phyloP scores from a whole-genome alignment of 163 green algal genomes.

The Scenedesmus sp. region DNA sequence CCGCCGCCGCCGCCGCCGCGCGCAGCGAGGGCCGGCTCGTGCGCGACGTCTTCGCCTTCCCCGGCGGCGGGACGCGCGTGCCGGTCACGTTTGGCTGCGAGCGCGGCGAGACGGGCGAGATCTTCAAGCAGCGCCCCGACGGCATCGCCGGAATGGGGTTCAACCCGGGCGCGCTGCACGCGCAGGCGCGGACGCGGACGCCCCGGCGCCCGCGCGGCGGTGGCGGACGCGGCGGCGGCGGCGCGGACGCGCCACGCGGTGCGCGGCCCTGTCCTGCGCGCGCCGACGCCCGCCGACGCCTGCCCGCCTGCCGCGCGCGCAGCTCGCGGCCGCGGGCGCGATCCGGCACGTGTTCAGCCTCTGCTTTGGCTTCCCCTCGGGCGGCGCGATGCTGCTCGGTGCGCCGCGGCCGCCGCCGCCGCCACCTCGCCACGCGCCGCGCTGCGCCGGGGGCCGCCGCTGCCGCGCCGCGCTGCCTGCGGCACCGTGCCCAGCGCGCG shows the following conservation, averaged over 20 bases:
- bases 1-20: too few species aligned
- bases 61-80: conserved; percentile 54
- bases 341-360: conserved; percentile 89
- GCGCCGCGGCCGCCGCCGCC: too few species aligned
- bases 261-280: too few species aligned
- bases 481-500: too few species aligned
- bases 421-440: too few species aligned
- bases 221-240: too few species aligned
- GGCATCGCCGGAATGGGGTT: conserved; percentile 93
- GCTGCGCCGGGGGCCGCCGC: too few species aligned
- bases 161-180: conserved; percentile 76
- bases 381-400: conserved; percentile 86
- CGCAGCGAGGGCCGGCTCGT: too few species aligned
- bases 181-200: conserved; percentile 62
- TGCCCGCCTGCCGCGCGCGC: conserved; percentile 35
- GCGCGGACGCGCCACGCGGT: too few species aligned
- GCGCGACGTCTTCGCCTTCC: conserved; percentile 75
- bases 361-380: conserved; percentile 85
- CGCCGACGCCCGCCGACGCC: too few species aligned
- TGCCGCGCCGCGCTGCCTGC: too few species aligned
- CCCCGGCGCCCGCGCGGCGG: too few species aligned
- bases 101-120: conserved; percentile 88
- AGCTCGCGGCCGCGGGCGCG: conserved; percentile 67
- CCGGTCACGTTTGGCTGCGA: conserved; percentile 92
- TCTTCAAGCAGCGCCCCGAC: conserved; percentile 90